Conservation (phyloP, 257 asterid genomes). For the Capsicum rhomboideum region DNA sequence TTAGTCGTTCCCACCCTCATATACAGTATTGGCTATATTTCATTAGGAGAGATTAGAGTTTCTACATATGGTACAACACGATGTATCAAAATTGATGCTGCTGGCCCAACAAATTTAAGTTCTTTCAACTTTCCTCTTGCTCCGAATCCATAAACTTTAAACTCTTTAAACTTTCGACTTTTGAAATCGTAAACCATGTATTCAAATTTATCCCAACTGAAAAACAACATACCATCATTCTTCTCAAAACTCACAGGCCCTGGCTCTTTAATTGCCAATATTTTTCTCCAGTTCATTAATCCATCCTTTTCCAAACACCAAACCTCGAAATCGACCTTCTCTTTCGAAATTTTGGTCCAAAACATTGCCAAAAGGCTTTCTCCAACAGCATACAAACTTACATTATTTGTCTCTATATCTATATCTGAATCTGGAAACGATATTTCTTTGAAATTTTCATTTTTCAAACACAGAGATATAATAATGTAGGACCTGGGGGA, state of each 20-base stretch:
- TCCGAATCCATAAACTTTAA: no score
- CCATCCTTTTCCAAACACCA: background rate
- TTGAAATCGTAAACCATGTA: background rate
- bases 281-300: background rate
- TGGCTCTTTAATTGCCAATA: background rate
- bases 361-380: background rate
- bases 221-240: background rate
- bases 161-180: background rate
- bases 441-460: background rate
- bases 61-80: background rate
- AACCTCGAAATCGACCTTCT: background rate
- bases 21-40: no score
- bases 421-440: background rate
- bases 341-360: no score
- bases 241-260: background rate
- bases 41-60: background rate
- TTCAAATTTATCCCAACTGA: no score
- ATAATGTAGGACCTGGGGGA: no score
- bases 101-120: background rate
- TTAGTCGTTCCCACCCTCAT: no score
- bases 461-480: background rate
- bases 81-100: background rate
- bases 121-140: no score
- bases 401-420: no score
- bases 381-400: background rate